These are phyloP conservation scores for Penicillium concentricum DNA, from an alignment of 2,329 filamentous ascomycete species.

Conservation along the genomic window DNA sequence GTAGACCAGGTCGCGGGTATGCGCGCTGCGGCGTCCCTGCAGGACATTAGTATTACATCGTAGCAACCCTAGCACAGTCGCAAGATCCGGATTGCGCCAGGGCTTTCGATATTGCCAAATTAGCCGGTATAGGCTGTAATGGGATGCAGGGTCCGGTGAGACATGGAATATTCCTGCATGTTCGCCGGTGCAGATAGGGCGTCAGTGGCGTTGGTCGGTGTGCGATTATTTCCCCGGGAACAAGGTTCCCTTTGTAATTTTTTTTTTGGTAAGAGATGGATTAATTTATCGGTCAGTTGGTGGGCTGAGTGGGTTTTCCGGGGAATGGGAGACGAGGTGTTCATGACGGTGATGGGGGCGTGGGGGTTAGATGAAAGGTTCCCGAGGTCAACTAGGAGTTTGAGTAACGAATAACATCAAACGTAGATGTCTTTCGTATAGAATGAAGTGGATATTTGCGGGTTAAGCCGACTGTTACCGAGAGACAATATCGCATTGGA, in stretches of 20 bases:
- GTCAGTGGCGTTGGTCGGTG: background rate
- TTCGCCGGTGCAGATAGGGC: background rate
- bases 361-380: background rate
- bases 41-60: background rate
- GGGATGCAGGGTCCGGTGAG: background rate
- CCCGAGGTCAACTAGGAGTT: no score
- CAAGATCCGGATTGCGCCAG: background rate
- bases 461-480: background rate
- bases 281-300: background rate
- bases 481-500: background rate
- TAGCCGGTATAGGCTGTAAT: background rate
- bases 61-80: background rate
- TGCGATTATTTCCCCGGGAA: background rate
- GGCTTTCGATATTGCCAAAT: background rate
- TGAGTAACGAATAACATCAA: background rate
- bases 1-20: background rate
- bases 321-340: background rate
- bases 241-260: no score
- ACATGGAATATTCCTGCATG: background rate
- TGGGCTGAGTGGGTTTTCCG: background rate
- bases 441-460: background rate
- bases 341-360: background rate
- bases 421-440: background rate
- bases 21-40: background rate
- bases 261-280: no score